Base-by-base conservation (phyloP, 2,329 filamentous ascomycete species). In the Colletotrichum karsti region DNA sequence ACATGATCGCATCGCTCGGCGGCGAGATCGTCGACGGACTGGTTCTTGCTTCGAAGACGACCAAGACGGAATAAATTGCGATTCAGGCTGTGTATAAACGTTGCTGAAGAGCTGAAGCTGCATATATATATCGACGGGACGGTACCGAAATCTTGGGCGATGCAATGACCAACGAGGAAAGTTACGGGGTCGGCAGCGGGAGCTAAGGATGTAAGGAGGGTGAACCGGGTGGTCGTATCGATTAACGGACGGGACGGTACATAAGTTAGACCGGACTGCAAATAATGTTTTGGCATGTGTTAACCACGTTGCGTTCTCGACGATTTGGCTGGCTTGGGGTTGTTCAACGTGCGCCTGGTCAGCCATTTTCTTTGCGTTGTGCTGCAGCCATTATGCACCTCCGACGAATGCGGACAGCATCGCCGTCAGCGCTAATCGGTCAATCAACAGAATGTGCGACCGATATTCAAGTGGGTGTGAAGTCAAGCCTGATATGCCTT, bases 1-100 rank as follows among this genome's bases (percentile, higher is more conserved):
- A 86, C 76, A 85, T 90, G 79, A 80, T 86, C 60, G 84, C 80
- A 72, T 76, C 75, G 5, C 74, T 88, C 46, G 86, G 86, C 26
- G 70, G 74, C 54, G 84, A 88, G 62, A 83, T 89, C 59, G 62
- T 88, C 57, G 74, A 82, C 15, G 84, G 80, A 0, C 76, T 89
- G 35, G 77, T 80, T 4, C 72, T 73, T 7, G 80, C 81, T 1
- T 80, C 81, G 2, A 72, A 70, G 5, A 74, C 75, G 26, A 66
- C 74, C 62, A 86, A 85, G 74, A 73, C 73, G 6, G 82, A 84
- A 24, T 85, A 78, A 76, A 20, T 4, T 24, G 18, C 8, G 30
- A 24, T 13, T 5, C 9, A 13, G 26, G 33, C 33, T 35, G 9
- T 35, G 9, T 35, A 3, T 35, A 12, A 35, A 13, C 33, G 33